phyloP scores from a whole-genome alignment of 768 basidiomycete species.

The Tylopilus rubrobrunneus region DNA sequence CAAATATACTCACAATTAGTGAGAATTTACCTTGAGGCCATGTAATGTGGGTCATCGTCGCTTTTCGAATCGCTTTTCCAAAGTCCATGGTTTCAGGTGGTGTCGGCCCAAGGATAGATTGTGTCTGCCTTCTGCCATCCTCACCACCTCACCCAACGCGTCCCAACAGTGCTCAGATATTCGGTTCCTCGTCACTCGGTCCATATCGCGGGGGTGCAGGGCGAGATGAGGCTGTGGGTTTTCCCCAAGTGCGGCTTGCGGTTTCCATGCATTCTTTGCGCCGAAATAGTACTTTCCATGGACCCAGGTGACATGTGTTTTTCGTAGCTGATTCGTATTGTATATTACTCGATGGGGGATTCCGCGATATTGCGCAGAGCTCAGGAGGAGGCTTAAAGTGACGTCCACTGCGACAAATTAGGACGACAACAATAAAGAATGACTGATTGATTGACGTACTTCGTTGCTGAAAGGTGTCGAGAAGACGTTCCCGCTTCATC shows the following conservation, averaged over 20 bases:
- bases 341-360: conserved; percentile 55
- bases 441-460: conserved; percentile 34
- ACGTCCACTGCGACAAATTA: conserved; percentile 54
- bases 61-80: conserved; percentile 11
- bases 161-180: conserved; percentile 40
- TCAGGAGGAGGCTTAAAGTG: conserved; percentile 58
- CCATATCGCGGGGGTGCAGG: conserved; percentile 14
- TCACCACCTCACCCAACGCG: conserved; percentile 49
- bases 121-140: conserved; percentile 57
- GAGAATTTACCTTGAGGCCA: not conserved
- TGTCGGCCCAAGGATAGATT: conserved; percentile 49
- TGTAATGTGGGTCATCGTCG: not conserved
- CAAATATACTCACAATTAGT: too few species aligned
- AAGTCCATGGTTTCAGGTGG: conserved; percentile 24
- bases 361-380: conserved; percentile 60
- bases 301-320: conserved; percentile 24
- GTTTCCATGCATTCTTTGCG: conserved; percentile 36
- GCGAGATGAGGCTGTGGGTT: conserved; percentile 12
- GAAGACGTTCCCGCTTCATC: conserved; percentile 36
- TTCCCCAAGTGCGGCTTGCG: conserved; percentile 30
- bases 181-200: conserved; percentile 21
- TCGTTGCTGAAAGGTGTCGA: conserved; percentile 52
- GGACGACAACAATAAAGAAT: not conserved
- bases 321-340: conserved; percentile 42
- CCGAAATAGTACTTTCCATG: conserved; percentile 18